phyloP scores from a whole-genome alignment of 805 yeast species.

The Zygosaccharomyces gambellarensis region DNA sequence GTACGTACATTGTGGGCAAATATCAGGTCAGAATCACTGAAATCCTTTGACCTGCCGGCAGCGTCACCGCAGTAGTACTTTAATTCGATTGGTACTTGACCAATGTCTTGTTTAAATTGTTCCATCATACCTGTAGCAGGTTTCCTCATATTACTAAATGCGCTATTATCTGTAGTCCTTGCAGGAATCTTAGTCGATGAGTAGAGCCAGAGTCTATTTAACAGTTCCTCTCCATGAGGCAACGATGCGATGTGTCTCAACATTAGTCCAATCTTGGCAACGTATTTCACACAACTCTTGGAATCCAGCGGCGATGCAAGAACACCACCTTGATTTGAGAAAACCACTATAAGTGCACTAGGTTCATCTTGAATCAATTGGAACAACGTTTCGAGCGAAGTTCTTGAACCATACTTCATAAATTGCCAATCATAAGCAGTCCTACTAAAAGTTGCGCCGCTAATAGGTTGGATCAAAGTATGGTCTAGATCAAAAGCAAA shows the following conservation, averaged over 20 bases:
- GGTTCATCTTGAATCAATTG: slow-evolving; percentile 15
- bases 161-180: slow-evolving; percentile 6
- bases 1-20: slow-evolving; percentile 62
- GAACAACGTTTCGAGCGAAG: slow-evolving; percentile 19
- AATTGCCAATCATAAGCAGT: slow-evolving; percentile 72
- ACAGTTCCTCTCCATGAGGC: slow-evolving; percentile 25
- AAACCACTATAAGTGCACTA: slow-evolving; percentile 52
- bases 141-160: slow-evolving; percentile 48
- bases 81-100: slow-evolving; percentile 8
- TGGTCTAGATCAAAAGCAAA: slow-evolving; percentile 86
- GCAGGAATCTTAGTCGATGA: slow-evolving; percentile 60
- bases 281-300: slow-evolving; percentile 38
- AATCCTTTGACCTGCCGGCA: slow-evolving; percentile 77
- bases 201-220: slow-evolving; percentile 43
- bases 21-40: slow-evolving; percentile 68
- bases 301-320: slow-evolving; percentile 28
- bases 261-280: slow-evolving; percentile 39
- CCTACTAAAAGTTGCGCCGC: slow-evolving; percentile 49
- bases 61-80: slow-evolving; percentile 85
- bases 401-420: slow-evolving; percentile 38
- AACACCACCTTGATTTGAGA: slow-evolving; percentile 79
- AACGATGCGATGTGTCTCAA: slow-evolving; percentile 29
- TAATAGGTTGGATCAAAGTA: slow-evolving; percentile 62
- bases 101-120: slow-evolving; percentile 42
- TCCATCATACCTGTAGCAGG: slow-evolving; percentile 79